Evolutionary conservation across 495 filamentous ascomycete genomes (phyloP), one percentile per base, ranked within the genome.

Genomic region (Lasiosphaeriaceae sp.): DNA sequence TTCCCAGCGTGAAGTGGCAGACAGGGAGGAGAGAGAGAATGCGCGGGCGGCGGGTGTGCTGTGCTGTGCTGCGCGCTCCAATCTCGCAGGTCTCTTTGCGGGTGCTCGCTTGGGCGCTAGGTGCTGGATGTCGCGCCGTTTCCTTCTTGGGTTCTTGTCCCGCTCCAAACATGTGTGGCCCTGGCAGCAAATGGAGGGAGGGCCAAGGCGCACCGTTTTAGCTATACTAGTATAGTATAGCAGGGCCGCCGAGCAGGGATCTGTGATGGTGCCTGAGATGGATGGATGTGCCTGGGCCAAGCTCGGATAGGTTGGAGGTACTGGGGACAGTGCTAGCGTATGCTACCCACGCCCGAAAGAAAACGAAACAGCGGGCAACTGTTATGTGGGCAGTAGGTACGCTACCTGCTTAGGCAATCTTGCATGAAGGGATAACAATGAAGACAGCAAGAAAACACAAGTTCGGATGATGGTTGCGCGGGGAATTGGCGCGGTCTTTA

Each of bases 161-260:
- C 19, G 46, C 46, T 16, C 45, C 51, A n/a, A 45, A 54, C 12
- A 29, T 19, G 44, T 22, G n/a, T n/a, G n/a, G 34, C 34, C 34
- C 34, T 37, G 34, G 34, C 20, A 29, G 48, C 22, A 51, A 31
- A 53, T 11, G 37, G 22, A 11, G 29, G 29, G 54, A 44, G 54
- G 14, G 29, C 54, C 45, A 43, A 43, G 46, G 35, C 31, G 54
- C 44, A 43, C 46, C 31, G 54, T 56, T 56, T 56, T 56, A 29
- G 54, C 35, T 19, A 56, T 45, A n/a, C n/a, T n/a, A n/a, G n/a
- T n/a, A n/a, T n/a, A n/a, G n/a, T n/a, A n/a, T n/a, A n/a, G n/a
- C n/a, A n/a, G n/a, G n/a, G n/a, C n/a, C n/a, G n/a, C n/a, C n/a
- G n/a, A n/a, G n/a, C n/a, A n/a, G n/a, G n/a, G n/a, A n/a, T n/a